phyloP scores from a whole-genome alignment of 2,329 filamentous ascomycete species.

The Apiospora kogelbergensis region DNA sequence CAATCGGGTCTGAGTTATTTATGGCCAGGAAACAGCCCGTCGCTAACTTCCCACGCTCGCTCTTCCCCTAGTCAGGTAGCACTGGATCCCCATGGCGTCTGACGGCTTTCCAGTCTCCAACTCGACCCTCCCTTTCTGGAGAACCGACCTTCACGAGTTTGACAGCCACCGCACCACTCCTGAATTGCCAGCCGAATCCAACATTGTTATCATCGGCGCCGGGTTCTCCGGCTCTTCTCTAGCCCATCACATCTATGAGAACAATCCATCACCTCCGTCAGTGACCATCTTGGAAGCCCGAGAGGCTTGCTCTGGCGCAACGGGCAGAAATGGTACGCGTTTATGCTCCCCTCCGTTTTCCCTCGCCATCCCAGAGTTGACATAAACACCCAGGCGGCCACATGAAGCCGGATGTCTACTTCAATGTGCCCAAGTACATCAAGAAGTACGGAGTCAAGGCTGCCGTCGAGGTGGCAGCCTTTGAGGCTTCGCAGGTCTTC shows the following conservation, averaged over 20 bases:
- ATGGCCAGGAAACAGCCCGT: neutral
- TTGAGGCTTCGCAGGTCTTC: conserved; percentile 27
- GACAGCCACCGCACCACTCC: conserved; percentile 50
- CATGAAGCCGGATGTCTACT: conserved; percentile 35
- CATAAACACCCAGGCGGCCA: conserved; percentile 24
- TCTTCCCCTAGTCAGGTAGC: neutral
- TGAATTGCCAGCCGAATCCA: conserved; percentile 45
- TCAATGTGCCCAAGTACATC: conserved; percentile 22
- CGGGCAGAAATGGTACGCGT: conserved; percentile 24
- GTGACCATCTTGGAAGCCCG: conserved; percentile 29
- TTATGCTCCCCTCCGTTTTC: conserved; percentile 28
- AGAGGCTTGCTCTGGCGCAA: conserved; percentile 30
- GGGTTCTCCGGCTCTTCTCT: conserved; percentile 52
- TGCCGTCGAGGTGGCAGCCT: conserved; percentile 29
- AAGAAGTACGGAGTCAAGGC: conserved; percentile 26
- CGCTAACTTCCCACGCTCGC: neutral
- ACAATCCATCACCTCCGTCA: conserved; percentile 24
- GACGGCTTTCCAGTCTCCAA: conserved; percentile 24
- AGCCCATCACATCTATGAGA: conserved; percentile 45
- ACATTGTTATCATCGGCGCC: conserved; percentile 54
- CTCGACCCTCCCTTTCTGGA: conserved; percentile 52
- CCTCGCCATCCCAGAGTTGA: conserved; percentile 20
- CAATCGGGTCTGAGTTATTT: neutral
- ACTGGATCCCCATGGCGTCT: neutral
- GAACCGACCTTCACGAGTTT: conserved; percentile 50